Percentiles rank a stretch among this genome's conserved stretches.
phyloP scores from a whole-genome alignment of 176 grass and related monocot genomes.

The Musa acuminata region DNA sequence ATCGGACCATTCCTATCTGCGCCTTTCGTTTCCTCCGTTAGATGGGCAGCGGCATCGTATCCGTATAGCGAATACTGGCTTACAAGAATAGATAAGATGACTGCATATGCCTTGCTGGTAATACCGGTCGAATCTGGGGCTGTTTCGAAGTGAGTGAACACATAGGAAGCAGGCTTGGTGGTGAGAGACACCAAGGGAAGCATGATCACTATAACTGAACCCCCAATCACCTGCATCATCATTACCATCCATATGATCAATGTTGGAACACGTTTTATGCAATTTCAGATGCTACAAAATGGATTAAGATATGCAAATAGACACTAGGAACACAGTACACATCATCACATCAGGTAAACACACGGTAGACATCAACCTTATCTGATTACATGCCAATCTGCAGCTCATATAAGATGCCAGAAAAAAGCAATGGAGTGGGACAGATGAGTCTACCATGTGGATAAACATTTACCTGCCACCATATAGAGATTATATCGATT shows the following conservation, averaged over 20 bases:
- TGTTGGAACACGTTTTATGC: neutral
- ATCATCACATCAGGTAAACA: neutral
- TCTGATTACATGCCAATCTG: too few relatives aligned
- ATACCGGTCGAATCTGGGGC: constrained; percentile 61
- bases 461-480: constrained; percentile 61
- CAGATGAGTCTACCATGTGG: neutral
- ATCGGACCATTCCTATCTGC: constrained; percentile 93
- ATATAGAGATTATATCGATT: constrained; percentile 87
- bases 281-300: neutral
- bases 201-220: constrained; percentile 68
- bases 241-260: neutral
- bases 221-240: constrained; percentile 65
- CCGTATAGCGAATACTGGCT: constrained; percentile 97
- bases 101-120: constrained; percentile 60
- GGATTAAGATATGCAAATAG: neutral
- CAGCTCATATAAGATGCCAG: neutral
- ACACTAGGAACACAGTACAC: neutral
- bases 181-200: constrained; percentile 71
- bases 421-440: neutral
- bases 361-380: too few relatives aligned
- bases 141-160: constrained; percentile 74
- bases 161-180: constrained; percentile 69
- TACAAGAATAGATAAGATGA: constrained; percentile 64
- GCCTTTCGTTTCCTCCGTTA: constrained; percentile 94
- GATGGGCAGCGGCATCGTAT: constrained; percentile 92